Evolutionary conservation across 371 early-diverging fungal species (phyloP).

Genomic region (Amoeboaphelidium protococcarum): DNA sequence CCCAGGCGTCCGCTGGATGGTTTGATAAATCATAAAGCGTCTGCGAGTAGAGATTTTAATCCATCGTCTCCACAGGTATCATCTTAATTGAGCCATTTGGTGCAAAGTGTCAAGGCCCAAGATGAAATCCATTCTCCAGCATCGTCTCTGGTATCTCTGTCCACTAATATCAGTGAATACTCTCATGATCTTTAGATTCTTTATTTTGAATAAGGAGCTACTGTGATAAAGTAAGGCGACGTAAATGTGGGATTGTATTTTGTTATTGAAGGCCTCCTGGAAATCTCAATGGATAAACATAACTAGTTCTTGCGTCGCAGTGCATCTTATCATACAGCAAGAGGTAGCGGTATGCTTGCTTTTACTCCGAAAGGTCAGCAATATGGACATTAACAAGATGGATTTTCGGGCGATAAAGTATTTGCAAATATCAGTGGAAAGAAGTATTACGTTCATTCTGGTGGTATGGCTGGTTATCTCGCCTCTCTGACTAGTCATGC

Average conservation of each 20-base stretch:
- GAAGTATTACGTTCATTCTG: slow-evolving; percentile 42
- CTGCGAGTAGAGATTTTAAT: slow-evolving; percentile 1
- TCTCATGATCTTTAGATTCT: slow-evolving; percentile 31
- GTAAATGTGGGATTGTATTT: too few species aligned
- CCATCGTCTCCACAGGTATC: slow-evolving; percentile 1
- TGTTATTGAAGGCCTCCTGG: slow-evolving; percentile 65
- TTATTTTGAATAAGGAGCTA: slow-evolving; percentile 38
- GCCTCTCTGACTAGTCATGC: slow-evolving; percentile 63
- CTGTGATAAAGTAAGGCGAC: slow-evolving; percentile 51
- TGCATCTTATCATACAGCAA: slow-evolving; percentile 1
- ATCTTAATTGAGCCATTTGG: background rate
- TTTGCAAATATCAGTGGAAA: slow-evolving; percentile 18
- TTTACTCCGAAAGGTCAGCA: background rate
- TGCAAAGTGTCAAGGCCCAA: background rate
- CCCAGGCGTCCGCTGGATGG: slow-evolving; percentile 15
- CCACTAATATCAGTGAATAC: slow-evolving; percentile 14
- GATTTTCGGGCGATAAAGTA: slow-evolving; percentile 2
- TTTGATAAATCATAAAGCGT: background rate
- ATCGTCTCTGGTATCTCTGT: slow-evolving; percentile 2
- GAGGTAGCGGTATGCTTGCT: background rate
- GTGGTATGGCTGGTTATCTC: slow-evolving; percentile 72
- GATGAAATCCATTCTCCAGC: background rate
- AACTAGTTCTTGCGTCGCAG: too few species aligned
- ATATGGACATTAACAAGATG: background rate
- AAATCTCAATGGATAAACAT: slow-evolving; percentile 39